Evolutionary conservation across 805 yeast genomes (phyloP).

Genomic region (Ogataea allantospora): DNA sequence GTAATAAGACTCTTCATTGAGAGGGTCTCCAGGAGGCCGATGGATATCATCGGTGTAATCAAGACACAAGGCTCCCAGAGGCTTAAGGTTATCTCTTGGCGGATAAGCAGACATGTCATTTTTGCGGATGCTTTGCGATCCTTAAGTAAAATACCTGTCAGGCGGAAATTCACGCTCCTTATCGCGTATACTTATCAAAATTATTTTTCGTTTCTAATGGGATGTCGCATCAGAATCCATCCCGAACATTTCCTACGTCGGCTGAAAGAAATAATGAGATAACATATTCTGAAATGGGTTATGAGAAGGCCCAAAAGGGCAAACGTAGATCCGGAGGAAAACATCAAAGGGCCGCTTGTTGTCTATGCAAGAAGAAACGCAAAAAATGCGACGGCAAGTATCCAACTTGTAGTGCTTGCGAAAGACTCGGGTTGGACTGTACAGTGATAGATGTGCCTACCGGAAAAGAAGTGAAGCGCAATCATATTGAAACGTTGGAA

Average conservation of each 20-base stretch:
- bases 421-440: slow-evolving; percentile 20
- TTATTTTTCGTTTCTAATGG: no score
- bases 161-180: not conserved
- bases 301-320: not conserved
- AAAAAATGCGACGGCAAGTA: slow-evolving; percentile 51
- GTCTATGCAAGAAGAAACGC: slow-evolving; percentile 47
- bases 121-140: no score
- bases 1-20: not conserved
- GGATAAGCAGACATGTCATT: not conserved
- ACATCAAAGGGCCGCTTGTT: slow-evolving; percentile 48
- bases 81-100: not conserved
- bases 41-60: not conserved
- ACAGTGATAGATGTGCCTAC: not conserved
- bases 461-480: not conserved
- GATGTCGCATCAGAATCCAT: not conserved
- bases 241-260: not conserved
- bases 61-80: not conserved
- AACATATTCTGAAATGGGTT: no score
- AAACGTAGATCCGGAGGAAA: slow-evolving; percentile 13
- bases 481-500: not conserved
- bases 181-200: no score
- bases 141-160: no score
- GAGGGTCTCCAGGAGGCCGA: not conserved
- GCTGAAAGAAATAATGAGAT: not conserved
- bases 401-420: slow-evolving; percentile 42